Evolutionary conservation across 331 rosid species (phyloP), one percentile per base, ranked within the genome.

Genomic region (Quercus phellos): DNA sequence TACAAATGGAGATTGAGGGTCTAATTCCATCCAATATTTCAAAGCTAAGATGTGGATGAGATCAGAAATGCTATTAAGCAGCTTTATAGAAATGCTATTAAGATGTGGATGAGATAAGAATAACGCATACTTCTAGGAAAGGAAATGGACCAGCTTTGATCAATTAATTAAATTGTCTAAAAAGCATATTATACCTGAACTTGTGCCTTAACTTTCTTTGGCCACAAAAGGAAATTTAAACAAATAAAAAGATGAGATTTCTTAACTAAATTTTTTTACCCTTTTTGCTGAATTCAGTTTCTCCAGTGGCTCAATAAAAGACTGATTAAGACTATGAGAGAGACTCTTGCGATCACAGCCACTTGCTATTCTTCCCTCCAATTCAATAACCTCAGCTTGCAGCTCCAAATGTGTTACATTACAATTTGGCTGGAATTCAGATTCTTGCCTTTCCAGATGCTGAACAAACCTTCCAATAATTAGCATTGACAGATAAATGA

Each of bases 371-470:
- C 84, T 85, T 73, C 60, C 81, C 92, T 86, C 91, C 82, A 94
- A 79, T 42, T 84, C 91, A 74, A 71, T 71, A 74, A 90, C 79
- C 68, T 85, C 96, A 55, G 72, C 77, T 81, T 81, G 85, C 77
- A 92, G 80, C 75, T 81, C 85, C 6, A 73, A 84, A 51, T 78
- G 86, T 77, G 74, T 75, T 53, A 77, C 78, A 66, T 89, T 78
- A 35, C 83, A 74, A 42, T 42, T 21, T 17, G 83, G 76, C 75
- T 51, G 85, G 74, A 88, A 80, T 74, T 82, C 82, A 58, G 63
- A 80, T 77, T 87, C 91, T 88, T 86, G 84, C 88, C 71, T 78
- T 70, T 91, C 91, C 72, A 88, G 88, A 74, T 86, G 88, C 99
- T 94, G 82, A 83, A 82, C 14, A 60, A 68, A 38, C 59, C 58